Conservation (phyloP, 2,329 filamentous ascomycete genomes). For the Xylariales sp. region DNA sequence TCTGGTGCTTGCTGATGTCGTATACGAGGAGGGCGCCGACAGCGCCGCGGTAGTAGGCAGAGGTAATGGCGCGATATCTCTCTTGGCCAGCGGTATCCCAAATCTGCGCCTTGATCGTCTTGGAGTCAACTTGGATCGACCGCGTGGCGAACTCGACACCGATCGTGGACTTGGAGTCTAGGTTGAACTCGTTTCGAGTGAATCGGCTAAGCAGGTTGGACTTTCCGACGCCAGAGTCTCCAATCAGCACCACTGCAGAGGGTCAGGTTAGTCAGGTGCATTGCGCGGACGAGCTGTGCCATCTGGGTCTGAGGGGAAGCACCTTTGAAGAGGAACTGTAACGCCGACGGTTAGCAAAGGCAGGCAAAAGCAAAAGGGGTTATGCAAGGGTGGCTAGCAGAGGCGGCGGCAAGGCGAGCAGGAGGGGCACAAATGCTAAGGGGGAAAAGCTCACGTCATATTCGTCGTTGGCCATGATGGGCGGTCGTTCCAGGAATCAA, state of each 20-base stretch:
- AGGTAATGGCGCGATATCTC: constrained; percentile 97
- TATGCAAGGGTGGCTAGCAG: neutral
- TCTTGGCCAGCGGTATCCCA: constrained; percentile 99
- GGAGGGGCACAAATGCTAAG: constrained; percentile 17
- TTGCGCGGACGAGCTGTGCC: constrained; percentile 12
- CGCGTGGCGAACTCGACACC: constrained; percentile 98
- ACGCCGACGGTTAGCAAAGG: constrained; percentile 28
- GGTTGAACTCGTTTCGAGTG: constrained; percentile 99
- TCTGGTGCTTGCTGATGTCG: constrained; percentile 99
- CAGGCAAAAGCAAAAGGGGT: constrained; percentile 16
- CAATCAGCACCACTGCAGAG: constrained; percentile 84
- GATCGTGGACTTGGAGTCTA: constrained; percentile 99
- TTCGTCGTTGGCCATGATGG: constrained; percentile 97
- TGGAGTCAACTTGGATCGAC: constrained; percentile 97
- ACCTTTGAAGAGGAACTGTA: constrained; percentile 99
- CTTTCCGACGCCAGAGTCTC: constrained; percentile 99
- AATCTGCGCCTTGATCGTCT: constrained; percentile 99
- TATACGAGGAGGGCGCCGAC: constrained; percentile 97
- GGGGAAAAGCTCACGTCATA: constrained; percentile 76
- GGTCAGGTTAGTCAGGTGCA: constrained; percentile 25
- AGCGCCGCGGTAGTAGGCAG: constrained; percentile 96
- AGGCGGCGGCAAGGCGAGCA: constrained; percentile 11
- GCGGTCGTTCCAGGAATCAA: constrained; percentile 16
- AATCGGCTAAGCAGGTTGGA: constrained; percentile 99
- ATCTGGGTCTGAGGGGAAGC: constrained; percentile 23